phyloP scores from a whole-genome alignment of 2,329 filamentous ascomycete species.

The Fusarium torreyae region DNA sequence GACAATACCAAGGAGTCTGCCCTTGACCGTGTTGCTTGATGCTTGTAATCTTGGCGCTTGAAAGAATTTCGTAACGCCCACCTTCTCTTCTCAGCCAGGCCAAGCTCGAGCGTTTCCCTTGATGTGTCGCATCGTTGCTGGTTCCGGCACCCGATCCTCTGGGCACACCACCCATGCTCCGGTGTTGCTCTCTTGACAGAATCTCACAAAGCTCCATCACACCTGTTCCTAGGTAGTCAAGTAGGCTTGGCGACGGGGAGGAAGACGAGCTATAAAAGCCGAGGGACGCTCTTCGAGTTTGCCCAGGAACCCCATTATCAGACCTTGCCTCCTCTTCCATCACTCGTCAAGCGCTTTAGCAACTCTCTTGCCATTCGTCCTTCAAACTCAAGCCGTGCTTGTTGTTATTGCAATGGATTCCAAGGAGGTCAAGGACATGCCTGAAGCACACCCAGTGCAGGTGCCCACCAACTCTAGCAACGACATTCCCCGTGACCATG shows the following conservation, averaged over 20 bases:
- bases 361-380: slow-evolving; percentile 13
- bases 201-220: slow-evolving; percentile 24
- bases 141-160: slow-evolving; percentile 32
- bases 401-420: slow-evolving; percentile 34
- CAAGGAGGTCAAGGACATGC: slow-evolving; percentile 40
- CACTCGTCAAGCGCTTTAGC: slow-evolving; percentile 2
- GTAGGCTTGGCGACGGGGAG: slow-evolving; percentile 36
- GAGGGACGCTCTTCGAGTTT: slow-evolving; percentile 11
- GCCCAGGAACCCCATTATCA: slow-evolving; percentile 2
- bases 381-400: slow-evolving; percentile 25
- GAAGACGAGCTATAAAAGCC: slow-evolving; percentile 36
- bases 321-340: slow-evolving; percentile 14
- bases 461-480: slow-evolving; percentile 40
- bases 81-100: slow-evolving; percentile 41
- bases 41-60: slow-evolving; percentile 40
- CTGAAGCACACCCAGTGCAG: slow-evolving; percentile 32
- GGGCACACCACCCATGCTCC: slow-evolving; percentile 28
- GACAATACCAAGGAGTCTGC: slow-evolving; percentile 18
- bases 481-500: slow-evolving; percentile 23
- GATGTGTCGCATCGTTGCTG: slow-evolving; percentile 33
- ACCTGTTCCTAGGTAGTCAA: slow-evolving; percentile 22
- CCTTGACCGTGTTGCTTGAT: slow-evolving; percentile 22
- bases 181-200: slow-evolving; percentile 19
- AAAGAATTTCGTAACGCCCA: slow-evolving; percentile 39
- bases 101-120: slow-evolving; percentile 34